Base-by-base conservation (phyloP, 2,329 filamentous ascomycete genomes). In the Alternaria hordeiaustralica region DNA sequence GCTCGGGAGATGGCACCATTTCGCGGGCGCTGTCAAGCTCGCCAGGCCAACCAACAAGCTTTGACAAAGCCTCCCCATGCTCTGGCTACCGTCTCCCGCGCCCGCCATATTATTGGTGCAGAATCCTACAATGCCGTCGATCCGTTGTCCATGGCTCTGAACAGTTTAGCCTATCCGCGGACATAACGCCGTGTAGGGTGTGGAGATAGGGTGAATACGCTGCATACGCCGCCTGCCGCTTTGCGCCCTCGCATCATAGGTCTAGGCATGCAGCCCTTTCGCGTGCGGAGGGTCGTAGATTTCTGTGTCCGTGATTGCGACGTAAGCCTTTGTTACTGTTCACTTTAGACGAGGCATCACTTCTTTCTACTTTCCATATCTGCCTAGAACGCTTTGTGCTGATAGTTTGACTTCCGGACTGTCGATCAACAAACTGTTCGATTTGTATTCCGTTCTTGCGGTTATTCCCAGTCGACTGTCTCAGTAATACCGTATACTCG, bases 261-360 rank as follows among this genome's bases (percentile, higher is more conserved):
- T 33, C 18, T 46, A 25, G 55, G 21, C 36, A 23, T 41, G 41
- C 23, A 41, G 41, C n/a, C 47, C 21, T 25, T 43, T 36, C 26
- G n/a, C 47, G n/a, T 45, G 55, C 60, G 47, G 55, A 62, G 47
- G 60, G 55, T 54, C 55, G n/a, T 25, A 4, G 11, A 18, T 33
- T 58, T 28, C 13, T 33, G n/a, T 53, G 11, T 46, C 47, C 41
- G 47, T 49, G 30, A 26, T 43, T 46, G 43, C 41, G 36, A 44
- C 18, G 25, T 28, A 15, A 36, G 46, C 23, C 26, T 41, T 41
- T 43, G 41, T 25, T 25, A 9, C 13, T 49, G 3, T 12, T 51
- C 12, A 13, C 18, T 51, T 23, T 23, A 51, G 18, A 36, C 18
- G 18, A 51, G 28, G 28, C 28, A 33, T 30, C 26, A 33, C 26